These are phyloP conservation scores for Carallia brachiata DNA, from an alignment of 345 rosid genomes.

Conservation along the genomic window DNA sequence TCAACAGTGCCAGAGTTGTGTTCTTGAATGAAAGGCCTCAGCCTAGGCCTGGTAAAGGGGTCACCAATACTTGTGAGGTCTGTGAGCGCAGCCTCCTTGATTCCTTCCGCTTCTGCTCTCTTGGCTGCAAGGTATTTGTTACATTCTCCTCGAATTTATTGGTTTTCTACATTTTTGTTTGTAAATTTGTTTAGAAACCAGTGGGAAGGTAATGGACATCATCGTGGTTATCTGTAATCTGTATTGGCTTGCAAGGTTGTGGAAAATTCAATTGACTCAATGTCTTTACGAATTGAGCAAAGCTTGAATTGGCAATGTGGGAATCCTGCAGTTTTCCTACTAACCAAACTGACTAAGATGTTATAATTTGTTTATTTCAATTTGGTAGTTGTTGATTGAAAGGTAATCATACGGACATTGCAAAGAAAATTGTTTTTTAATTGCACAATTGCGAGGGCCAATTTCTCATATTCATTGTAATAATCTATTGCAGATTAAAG, in stretches of 20 bases:
- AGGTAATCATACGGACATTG: no score
- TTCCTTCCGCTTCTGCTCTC: constrained; percentile 64
- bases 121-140: constrained; percentile 59
- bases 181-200: background rate
- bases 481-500: constrained; percentile 36
- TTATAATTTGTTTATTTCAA: no score
- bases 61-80: constrained; percentile 58
- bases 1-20: constrained; percentile 67
- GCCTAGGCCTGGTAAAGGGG: constrained; percentile 68
- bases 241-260: background rate
- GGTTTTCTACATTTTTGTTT: background rate
- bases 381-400: no score
- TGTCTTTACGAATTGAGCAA: background rate
- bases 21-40: constrained; percentile 67
- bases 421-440: background rate
- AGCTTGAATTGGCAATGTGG: background rate
- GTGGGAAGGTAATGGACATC: background rate
- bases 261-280: no score
- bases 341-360: no score
- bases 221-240: background rate
- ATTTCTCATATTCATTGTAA: no score
- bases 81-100: constrained; percentile 66
- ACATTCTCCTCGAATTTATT: background rate
- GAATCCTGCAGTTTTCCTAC: background rate
- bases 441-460: no score